phyloP scores from a whole-genome alignment of 306 rosid species.

The Fragaria vesca region DNA sequence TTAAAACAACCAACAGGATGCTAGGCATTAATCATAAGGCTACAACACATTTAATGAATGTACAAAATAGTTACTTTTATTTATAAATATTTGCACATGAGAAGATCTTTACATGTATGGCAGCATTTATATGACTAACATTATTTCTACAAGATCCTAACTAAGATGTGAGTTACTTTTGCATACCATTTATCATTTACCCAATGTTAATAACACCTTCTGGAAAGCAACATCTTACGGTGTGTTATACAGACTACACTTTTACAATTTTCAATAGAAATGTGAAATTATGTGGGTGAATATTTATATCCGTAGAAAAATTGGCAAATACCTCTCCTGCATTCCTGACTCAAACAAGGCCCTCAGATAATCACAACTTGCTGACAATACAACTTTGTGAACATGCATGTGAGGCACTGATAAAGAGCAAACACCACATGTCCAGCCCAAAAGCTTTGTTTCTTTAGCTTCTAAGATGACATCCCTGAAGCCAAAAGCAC shows the following conservation, averaged over 20 bases:
- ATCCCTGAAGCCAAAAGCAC: conserved; percentile 57
- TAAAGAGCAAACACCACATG: conserved; percentile 56
- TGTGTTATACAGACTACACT: not conserved
- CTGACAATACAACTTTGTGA: conserved; percentile 76
- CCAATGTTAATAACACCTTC: not conserved
- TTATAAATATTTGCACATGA: too few species aligned
- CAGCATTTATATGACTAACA: not conserved
- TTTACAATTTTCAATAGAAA: not conserved
- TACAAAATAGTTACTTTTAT: too few species aligned
- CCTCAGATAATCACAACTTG: conserved; percentile 69
- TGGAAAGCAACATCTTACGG: not conserved
- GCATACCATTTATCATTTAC: not conserved
- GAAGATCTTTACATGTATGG: not conserved
- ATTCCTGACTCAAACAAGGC: conserved; percentile 82
- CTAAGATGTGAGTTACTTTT: not conserved
- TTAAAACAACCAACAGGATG: not conserved
- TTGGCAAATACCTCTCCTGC: conserved; percentile 68
- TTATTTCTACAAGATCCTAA: not conserved
- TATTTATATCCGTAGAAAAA: not conserved
- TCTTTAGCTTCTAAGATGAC: conserved; percentile 63
- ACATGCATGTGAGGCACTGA: conserved; percentile 68
- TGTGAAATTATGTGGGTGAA: not conserved
- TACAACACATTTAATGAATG: not conserved
- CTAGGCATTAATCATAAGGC: not conserved
- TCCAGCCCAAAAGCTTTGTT: conserved; percentile 49